Evolutionary conservation across 768 basidiomycete genomes (phyloP).

Genomic region (Cubamyces sp.): DNA sequence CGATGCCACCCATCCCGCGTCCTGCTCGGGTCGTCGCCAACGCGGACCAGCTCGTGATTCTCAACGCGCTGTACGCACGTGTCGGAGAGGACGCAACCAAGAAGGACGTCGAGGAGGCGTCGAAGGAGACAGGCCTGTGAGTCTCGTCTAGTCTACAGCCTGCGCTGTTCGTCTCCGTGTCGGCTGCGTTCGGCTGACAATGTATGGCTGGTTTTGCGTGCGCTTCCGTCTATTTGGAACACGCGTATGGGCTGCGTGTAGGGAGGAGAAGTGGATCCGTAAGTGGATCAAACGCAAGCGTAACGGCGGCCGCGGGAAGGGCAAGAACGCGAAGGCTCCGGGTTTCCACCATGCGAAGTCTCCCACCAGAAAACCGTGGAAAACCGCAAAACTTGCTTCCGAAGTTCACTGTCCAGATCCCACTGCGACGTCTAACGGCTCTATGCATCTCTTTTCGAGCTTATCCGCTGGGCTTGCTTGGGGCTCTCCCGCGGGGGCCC

Average conservation of each 20-base stretch:
- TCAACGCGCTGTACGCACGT: constrained; percentile 18
- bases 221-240: too few relatives aligned
- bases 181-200: neutral
- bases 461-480: neutral
- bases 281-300: constrained; percentile 29
- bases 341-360: neutral
- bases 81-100: constrained; percentile 15
- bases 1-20: neutral
- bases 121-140: constrained; percentile 28
- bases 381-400: neutral
- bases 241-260: neutral
- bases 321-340: neutral
- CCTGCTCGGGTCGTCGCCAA: constrained; percentile 20
- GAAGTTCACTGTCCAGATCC: neutral
- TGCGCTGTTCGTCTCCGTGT: neutral
- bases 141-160: neutral
- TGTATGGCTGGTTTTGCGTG: too few relatives aligned
- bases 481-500: neutral
- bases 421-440: neutral
- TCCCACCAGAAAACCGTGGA: neutral
- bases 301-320: constrained; percentile 4
- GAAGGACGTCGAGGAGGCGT: constrained; percentile 20
- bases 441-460: neutral
- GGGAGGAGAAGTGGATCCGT: constrained; percentile 29
- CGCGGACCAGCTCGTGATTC: constrained; percentile 14